phyloP scores from a whole-genome alignment of 768 basidiomycete species.

The Sutorius australiensis region DNA sequence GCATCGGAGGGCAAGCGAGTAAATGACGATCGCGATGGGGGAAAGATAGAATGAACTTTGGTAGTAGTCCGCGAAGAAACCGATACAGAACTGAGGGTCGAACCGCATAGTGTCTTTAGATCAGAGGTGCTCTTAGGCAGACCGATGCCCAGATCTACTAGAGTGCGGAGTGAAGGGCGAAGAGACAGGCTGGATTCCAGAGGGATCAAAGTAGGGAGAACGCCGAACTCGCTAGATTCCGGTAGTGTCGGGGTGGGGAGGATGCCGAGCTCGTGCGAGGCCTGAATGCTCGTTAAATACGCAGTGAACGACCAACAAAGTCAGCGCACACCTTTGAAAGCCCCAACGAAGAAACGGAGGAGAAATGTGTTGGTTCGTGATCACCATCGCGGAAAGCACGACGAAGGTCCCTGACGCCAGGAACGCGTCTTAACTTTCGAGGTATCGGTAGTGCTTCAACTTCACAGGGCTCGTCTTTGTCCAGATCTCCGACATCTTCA shows the following conservation, averaged over 20 bases:
- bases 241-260: background rate
- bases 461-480: slow-evolving; percentile 1
- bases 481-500: slow-evolving; percentile 10
- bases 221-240: background rate
- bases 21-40: slow-evolving; percentile 2
- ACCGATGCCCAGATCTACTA: slow-evolving; percentile 15
- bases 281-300: slow-evolving; percentile 11
- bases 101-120: slow-evolving; percentile 17
- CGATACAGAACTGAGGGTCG: slow-evolving; percentile 21
- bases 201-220: slow-evolving; percentile 1
- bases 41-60: slow-evolving; percentile 9
- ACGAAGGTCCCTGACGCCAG: slow-evolving; percentile 22
- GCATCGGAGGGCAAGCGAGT: slow-evolving; percentile 1
- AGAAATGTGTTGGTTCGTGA: slow-evolving; percentile 2
- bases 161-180: slow-evolving; percentile 24
- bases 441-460: background rate
- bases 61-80: slow-evolving; percentile 14
- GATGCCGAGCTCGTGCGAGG: slow-evolving; percentile 23
- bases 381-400: slow-evolving; percentile 20
- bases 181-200: slow-evolving; percentile 9
- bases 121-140: slow-evolving; percentile 7
- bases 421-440: slow-evolving; percentile 24
- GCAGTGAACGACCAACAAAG: background rate
- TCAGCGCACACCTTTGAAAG: slow-evolving; percentile 17
- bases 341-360: slow-evolving; percentile 5